Conservation (phyloP, 176 grass and related monocot genomes). For the Avena atlantica region DNA sequence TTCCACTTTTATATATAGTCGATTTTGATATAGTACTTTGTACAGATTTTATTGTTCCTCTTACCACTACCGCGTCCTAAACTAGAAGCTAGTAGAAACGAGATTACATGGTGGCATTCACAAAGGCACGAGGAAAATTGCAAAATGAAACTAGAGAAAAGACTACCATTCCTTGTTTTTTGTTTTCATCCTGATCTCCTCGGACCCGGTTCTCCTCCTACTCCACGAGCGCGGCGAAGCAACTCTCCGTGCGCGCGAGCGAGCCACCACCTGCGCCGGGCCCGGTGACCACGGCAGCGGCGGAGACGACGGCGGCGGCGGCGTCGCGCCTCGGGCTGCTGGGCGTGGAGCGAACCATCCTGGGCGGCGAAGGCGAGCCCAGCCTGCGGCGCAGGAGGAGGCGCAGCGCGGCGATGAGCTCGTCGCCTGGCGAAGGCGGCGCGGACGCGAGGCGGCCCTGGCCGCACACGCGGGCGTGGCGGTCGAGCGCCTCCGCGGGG, state of each 20-base stretch:
- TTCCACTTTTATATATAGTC: slow-evolving; percentile 41
- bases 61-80: slow-evolving; percentile 6
- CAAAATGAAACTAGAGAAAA: slow-evolving; percentile 1
- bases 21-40: background rate
- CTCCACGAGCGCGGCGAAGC: slow-evolving; percentile 72
- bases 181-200: too few relatives aligned
- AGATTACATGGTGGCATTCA: slow-evolving; percentile 31
- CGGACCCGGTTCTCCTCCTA: background rate
- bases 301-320: background rate
- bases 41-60: slow-evolving; percentile 48
- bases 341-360: slow-evolving; percentile 58
- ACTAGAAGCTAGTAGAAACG: background rate
- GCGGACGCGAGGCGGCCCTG: slow-evolving; percentile 39
- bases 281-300: background rate
- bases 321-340: slow-evolving; percentile 54
- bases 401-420: slow-evolving; percentile 66
- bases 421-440: slow-evolving; percentile 54
- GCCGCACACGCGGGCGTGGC: slow-evolving; percentile 65
- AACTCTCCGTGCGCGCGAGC: slow-evolving; percentile 59
- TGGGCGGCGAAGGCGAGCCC: slow-evolving; percentile 52
- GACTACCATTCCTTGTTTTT: background rate
- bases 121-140: background rate
- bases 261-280: background rate
- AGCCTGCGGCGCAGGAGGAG: slow-evolving; percentile 64
- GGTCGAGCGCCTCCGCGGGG: slow-evolving; percentile 74